These are phyloP conservation scores for Psilocybe cubensis DNA, from an alignment of 768 basidiomycete species.

Conservation along the genomic window DNA sequence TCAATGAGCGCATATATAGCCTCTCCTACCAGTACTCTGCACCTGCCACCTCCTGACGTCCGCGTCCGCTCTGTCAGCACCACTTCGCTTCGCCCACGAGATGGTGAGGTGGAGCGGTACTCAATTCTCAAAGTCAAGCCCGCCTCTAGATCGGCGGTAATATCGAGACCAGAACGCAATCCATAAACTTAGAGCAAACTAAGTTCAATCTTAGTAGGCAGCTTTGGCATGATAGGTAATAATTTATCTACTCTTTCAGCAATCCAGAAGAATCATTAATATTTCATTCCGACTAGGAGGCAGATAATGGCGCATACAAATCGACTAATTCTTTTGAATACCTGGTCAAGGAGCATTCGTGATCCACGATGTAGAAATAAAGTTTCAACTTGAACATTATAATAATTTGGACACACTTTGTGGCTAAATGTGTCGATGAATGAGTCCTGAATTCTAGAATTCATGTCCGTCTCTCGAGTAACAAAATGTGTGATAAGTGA, in stretches of 20 bases:
- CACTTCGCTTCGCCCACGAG: conserved; percentile 1
- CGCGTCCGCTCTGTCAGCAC: conserved; percentile 5
- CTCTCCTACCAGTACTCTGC: conserved; percentile 4
- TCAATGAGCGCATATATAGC: not conserved
- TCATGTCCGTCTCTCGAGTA: too few species aligned
- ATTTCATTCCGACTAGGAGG: not conserved
- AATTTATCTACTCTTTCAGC: not conserved
- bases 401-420: too few species aligned
- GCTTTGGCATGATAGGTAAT: not conserved
- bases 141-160: not conserved
- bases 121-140: conserved; percentile 15
- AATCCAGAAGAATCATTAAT: not conserved
- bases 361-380: not conserved
- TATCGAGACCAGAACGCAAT: not conserved
- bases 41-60: conserved; percentile 6
- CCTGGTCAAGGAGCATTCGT: not conserved
- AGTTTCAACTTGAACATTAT: too few species aligned
- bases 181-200: not conserved
- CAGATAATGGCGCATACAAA: not conserved
- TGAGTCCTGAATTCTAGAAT: too few species aligned
- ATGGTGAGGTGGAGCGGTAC: conserved; percentile 6
- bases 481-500: too few species aligned
- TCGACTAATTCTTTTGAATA: not conserved
- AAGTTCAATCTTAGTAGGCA: not conserved
- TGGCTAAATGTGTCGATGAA: too few species aligned